These are phyloP conservation scores for Alnus glutinosa DNA, from an alignment of 306 rosid species.

Conservation along the genomic window DNA sequence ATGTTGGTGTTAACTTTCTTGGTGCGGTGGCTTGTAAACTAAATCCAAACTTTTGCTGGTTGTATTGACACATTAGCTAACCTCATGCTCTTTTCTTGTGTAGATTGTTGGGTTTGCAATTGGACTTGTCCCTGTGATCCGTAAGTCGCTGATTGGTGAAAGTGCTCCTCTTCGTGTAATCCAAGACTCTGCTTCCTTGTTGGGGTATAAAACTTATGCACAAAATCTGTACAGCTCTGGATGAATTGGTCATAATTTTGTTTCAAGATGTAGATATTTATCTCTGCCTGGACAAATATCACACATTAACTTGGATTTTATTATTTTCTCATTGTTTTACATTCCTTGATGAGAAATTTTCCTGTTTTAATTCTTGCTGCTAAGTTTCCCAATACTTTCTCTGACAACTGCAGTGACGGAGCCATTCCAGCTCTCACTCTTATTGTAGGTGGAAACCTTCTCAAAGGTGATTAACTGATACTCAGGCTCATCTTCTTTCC, in stretches of 20 bases:
- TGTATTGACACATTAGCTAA: not conserved
- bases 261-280: not conserved
- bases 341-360: not conserved
- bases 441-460: slow-evolving; percentile 52
- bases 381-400: not conserved
- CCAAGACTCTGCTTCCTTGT: slow-evolving; percentile 43
- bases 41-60: not conserved
- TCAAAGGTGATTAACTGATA: slow-evolving; percentile 32
- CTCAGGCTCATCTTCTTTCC: not conserved
- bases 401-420: slow-evolving; percentile 36
- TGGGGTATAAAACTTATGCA: slow-evolving; percentile 39
- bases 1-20: not conserved
- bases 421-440: slow-evolving; percentile 51
- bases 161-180: slow-evolving; percentile 54
- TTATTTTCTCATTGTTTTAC: not conserved
- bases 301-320: not conserved
- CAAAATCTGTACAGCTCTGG: not conserved
- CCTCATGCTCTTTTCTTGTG: not conserved
- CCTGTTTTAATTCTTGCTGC: not conserved
- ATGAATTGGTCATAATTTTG: not conserved
- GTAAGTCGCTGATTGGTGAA: slow-evolving; percentile 36
- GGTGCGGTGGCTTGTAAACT: not conserved
- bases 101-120: slow-evolving; percentile 47
- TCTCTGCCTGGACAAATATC: not conserved
- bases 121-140: slow-evolving; percentile 45